Evolutionary conservation across 176 grass and related monocot genomes (phyloP), one percentile per base, ranked within the genome.

Genomic region (Carex scoparia): DNA sequence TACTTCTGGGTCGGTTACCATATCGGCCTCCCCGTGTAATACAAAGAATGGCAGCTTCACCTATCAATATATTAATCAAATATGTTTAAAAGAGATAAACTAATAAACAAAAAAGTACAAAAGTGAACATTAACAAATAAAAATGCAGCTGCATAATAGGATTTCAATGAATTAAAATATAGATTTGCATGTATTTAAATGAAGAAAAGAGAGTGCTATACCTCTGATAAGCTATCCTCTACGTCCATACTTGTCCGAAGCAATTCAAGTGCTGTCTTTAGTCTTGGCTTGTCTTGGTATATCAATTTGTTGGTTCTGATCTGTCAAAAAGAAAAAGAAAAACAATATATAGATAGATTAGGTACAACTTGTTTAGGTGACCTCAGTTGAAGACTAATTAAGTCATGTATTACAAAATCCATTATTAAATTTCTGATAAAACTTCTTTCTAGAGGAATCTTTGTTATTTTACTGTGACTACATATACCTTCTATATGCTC

Each of bases 251-350:
- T 94, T 16, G 91, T 92, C 78, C 96, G 72, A 14, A 99, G 91
- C 81, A 95, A 72, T 88, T 99, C 93, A 32, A 99, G 83, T 0
- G 91, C 96, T 0, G 93, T 95, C 81, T 99, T 99, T 4, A 99
- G 90, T 35, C 96, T 88, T 6, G 91, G 96, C 65, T 95, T 99
- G 72, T 92, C 96, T 81, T 95, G 90, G 87, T 99, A 99, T 58
- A 98, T 98, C 68, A 93, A 90, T 84, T 90, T 94, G 78, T 95
- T 99, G 80, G 64, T 93, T 85, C 96, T 91, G 67, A 99, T 93
- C 90, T 98, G 89, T 7, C 78, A 58, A 60, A 40, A 35, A 54
- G 7, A 42, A 9, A 86, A 71, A 56, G 15, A 57, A n/a, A 62
- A 13, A 62, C 15, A 64, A 37, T 3, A 44, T n/a, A 9, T 19